Evolutionary conservation across 1,139 yeast species (phyloP), one percentile per base, ranked within the genome.

Genomic region (Yamadazyma triangularis): DNA sequence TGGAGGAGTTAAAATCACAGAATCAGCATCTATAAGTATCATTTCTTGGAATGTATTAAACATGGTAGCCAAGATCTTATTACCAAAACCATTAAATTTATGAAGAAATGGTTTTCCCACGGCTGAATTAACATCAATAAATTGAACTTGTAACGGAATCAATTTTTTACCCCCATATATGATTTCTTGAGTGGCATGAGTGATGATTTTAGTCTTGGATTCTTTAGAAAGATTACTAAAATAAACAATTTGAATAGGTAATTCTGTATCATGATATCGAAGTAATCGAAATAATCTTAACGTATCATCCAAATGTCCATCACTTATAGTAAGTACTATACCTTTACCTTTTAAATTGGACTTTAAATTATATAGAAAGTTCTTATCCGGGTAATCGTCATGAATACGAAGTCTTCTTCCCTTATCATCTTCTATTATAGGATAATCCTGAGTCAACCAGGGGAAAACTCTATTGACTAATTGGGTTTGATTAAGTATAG

Each of bases 31-130:
- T 26, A 75, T 42, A 13, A 73, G 48, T 9, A 74, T 53, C 43
- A 62, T 58, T 38, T 74, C 78, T 28, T 63, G 63, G 39, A 74
- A 74, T 2, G 77, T 64, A 33, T 64, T 72, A 51, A 74, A 72
- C 14, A 73, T 36, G 12, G 64, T 50, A 3, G 79, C 77, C 16
- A 71, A 41, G 42, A 77, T 58, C 45, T 75, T 75, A 46, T 73
- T 73, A 26, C 69, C 68, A 41, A 56, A 71, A 2, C 54, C 57
- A n/a, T 53, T 45, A 34, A 70, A 65, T 24, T 58, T 53, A 16
- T 40, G 45, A 6, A 47, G 35, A 37, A 56, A 60, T 4, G 45
- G 34, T 2, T 43, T 33, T 13, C 50, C 45, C 12, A 76, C 44
- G 3, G 69, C 44, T 2, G 48, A 41, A 0, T 53, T 34, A 2